A percentile compares a stretch with the other conserved stretches of the same genome.
These are phyloP conservation scores for Globisporangium radiosum DNA, from an alignment of 352 stramenopile genomes.

Conservation along the genomic window DNA sequence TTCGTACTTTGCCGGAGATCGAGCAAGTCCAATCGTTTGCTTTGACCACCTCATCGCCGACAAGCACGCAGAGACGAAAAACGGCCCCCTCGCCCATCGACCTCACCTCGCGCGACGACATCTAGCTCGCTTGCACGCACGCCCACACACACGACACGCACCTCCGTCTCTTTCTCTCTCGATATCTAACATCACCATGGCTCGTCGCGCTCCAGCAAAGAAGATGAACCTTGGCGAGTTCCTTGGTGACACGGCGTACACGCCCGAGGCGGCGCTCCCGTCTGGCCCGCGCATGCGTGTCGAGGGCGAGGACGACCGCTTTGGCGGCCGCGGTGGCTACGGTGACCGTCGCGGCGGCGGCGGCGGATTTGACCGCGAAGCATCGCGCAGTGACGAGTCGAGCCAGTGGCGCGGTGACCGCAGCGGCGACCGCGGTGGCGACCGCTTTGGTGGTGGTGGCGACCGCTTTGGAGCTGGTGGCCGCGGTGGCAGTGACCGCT, in stretches of 20 bases:
- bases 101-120: no score
- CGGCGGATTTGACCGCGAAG: slow-evolving; percentile 27
- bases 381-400: slow-evolving; percentile 36
- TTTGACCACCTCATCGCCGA: no score
- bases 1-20: no score
- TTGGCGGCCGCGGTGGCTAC: slow-evolving; percentile 31
- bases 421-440: no score
- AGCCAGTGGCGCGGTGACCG: slow-evolving; percentile 50
- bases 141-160: no score
- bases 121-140: no score
- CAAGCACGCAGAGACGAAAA: no score
- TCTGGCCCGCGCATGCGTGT: slow-evolving; percentile 40
- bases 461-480: slow-evolving; percentile 6
- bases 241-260: slow-evolving; percentile 64
- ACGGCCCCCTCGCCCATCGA: no score
- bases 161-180: no score
- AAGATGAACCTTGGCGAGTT: slow-evolving; percentile 74
- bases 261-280: slow-evolving; percentile 47
- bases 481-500: slow-evolving; percentile 21
- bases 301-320: slow-evolving; percentile 49
- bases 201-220: slow-evolving; percentile 32
- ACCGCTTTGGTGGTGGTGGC: no score
- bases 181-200: slow-evolving; percentile 20
- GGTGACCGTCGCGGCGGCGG: slow-evolving; percentile 24
- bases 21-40: no score